A percentile compares a stretch with the other conserved stretches of the same genome.
Evolutionary conservation across 345 rosid genomes (phyloP).

Genomic region (Salix suchowensis): DNA sequence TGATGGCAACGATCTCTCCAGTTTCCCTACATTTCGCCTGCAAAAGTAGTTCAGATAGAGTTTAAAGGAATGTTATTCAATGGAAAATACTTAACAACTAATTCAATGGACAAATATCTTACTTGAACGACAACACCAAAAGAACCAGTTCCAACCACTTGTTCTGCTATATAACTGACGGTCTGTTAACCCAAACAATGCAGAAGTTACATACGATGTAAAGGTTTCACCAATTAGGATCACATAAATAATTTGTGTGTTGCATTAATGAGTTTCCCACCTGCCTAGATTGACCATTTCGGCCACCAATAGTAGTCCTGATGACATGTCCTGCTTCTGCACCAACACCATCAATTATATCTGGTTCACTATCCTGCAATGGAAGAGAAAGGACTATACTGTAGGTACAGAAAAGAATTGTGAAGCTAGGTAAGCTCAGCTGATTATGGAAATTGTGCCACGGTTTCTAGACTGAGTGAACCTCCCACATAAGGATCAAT

Average conservation of each 20-base stretch:
- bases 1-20: constrained; percentile 89
- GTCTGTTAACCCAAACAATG: constrained; percentile 47
- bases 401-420: neutral
- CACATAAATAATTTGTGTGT: neutral
- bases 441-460: neutral
- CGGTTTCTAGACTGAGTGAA: constrained; percentile 1
- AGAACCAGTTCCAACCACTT: constrained; percentile 94
- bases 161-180: constrained; percentile 85
- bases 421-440: neutral
- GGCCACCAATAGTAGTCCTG: constrained; percentile 79
- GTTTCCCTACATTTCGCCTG: constrained; percentile 98
- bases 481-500: constrained; percentile 4
- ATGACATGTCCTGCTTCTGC: constrained; percentile 91
- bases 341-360: constrained; percentile 76
- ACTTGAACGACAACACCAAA: constrained; percentile 96
- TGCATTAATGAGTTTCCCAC: constrained; percentile 26
- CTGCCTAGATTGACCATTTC: constrained; percentile 92
- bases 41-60: constrained; percentile 21
- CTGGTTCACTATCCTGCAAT: constrained; percentile 91
- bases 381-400: neutral
- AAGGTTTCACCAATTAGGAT: neutral
- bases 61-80: constrained; percentile 5
- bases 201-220: constrained; percentile 12
- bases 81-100: neutral
- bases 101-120: constrained; percentile 26